Evolutionary conservation across 2,329 filamentous ascomycete genomes (phyloP).

Genomic region (Exophiala viscosa): DNA sequence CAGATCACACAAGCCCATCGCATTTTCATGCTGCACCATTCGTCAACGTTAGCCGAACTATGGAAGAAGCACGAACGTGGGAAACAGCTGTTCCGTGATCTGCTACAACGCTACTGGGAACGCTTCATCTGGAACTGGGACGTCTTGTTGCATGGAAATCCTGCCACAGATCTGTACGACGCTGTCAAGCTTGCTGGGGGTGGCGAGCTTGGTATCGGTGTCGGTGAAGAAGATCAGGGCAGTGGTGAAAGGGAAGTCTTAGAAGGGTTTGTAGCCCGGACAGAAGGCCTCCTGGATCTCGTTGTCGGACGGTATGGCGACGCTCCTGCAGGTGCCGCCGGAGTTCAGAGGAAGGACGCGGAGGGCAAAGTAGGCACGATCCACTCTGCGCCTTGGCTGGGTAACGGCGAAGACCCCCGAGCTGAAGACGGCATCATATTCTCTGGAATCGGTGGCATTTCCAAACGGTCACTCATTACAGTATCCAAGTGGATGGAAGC

Average conservation of each 20-base stretch:
- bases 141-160: constrained; percentile 85
- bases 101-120: constrained; percentile 79
- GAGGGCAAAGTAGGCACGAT: constrained; percentile 27
- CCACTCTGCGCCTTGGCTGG: constrained; percentile 63
- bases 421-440: constrained; percentile 83
- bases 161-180: constrained; percentile 71
- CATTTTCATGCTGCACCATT: constrained; percentile 85
- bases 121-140: constrained; percentile 69
- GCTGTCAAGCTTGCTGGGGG: constrained; percentile 82
- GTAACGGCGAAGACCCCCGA: constrained; percentile 62
- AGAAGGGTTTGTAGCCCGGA: constrained; percentile 75
- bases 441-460: constrained; percentile 71
- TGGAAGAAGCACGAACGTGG: constrained; percentile 55
- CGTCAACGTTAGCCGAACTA: constrained; percentile 66
- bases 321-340: constrained; percentile 33
- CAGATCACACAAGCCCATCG: constrained; percentile 80
- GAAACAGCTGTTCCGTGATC: constrained; percentile 65
- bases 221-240: constrained; percentile 91
- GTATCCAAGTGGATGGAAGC: constrained; percentile 85
- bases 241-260: constrained; percentile 91
- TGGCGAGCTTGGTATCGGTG: constrained; percentile 87
- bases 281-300: constrained; percentile 81
- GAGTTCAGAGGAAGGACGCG: constrained; percentile 25
- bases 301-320: constrained; percentile 83
- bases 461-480: constrained; percentile 65